Base-by-base conservation (phyloP, 1,139 yeast genomes). In the Yamadazyma diddensiae region DNA sequence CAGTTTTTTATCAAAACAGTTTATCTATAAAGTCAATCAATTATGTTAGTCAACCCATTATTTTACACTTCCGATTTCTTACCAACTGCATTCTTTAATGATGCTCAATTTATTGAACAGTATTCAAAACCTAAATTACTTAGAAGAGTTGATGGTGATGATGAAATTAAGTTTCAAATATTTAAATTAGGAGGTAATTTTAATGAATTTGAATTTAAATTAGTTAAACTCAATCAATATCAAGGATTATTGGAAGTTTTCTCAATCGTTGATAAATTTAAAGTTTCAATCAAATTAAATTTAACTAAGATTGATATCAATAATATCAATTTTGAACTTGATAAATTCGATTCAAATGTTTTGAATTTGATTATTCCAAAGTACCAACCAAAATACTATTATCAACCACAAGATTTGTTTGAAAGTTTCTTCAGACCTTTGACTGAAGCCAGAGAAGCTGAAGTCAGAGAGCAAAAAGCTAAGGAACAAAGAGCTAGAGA, bases 361-460 rank as follows among this genome's bases (percentile, higher is more conserved):
- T 61, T 68, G 49, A 61, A 64, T n/a, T 58, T 68, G 43, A 62
- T 53, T 32, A 57, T 68, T 21, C 73, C 73, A 10, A 68, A 67
- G 51, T 51, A 49, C 36, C 37, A 20, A 9, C 17, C 7, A 8
- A 28, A 20, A 29, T 15, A 17, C 9, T 15, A 21, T 5, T 23
- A 24, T 17, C n/a, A 29, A 28, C 31, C 41, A 20, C 19, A 29
- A 25, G 31, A 32, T 10, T 20, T 38, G n/a, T 29, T 44, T 14
- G 33, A 37, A 41, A 17, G 23, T 31, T 17, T 22, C 28, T 11
- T 42, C 42, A 25, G 21, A 33, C 12, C 26, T 23, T 17, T 37
- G 27, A 24, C 29, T 28, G 22, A 31, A 9, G 22, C 22, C n/a
- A 26, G 28, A 14, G 16, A 24, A 30, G 33, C 27, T 8, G 21